These are phyloP conservation scores for Periconia sp. DNA, from an alignment of 2,329 filamentous ascomycete genomes.

Conservation along the genomic window DNA sequence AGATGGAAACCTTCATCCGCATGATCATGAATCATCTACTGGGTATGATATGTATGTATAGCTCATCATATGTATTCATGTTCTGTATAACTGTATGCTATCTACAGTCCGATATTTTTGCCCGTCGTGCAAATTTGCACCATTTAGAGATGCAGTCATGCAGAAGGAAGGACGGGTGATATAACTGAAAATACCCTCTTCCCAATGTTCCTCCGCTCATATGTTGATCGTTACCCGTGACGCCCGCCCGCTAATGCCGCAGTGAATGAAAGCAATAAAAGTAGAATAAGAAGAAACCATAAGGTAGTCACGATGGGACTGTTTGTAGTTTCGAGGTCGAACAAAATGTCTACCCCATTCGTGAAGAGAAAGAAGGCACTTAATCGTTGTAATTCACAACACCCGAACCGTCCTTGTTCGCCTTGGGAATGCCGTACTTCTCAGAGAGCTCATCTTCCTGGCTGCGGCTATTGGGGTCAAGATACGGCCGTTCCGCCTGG, in stretches of 20 bases:
- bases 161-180: no score
- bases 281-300: not conserved
- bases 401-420: constrained; percentile 59
- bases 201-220: no score
- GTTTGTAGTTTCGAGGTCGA: not conserved
- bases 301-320: not conserved
- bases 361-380: not conserved
- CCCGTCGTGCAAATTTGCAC: no score
- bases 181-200: no score
- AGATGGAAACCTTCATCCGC: no score
- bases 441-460: constrained; percentile 58
- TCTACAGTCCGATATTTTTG: no score
- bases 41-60: no score
- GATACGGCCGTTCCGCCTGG: constrained; percentile 51
- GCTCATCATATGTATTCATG: no score
- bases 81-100: no score
- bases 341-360: not conserved
- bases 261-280: not conserved
- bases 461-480: constrained; percentile 49
- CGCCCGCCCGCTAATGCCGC: not conserved
- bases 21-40: constrained; percentile 3
- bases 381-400: constrained; percentile 61
- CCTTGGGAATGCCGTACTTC: constrained; percentile 51
- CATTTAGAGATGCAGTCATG: no score
- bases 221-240: not conserved